Percentiles rank a stretch among this genome's conserved stretches.
phyloP scores from a whole-genome alignment of 805 yeast species.

The Wickerhamiella brachini region DNA sequence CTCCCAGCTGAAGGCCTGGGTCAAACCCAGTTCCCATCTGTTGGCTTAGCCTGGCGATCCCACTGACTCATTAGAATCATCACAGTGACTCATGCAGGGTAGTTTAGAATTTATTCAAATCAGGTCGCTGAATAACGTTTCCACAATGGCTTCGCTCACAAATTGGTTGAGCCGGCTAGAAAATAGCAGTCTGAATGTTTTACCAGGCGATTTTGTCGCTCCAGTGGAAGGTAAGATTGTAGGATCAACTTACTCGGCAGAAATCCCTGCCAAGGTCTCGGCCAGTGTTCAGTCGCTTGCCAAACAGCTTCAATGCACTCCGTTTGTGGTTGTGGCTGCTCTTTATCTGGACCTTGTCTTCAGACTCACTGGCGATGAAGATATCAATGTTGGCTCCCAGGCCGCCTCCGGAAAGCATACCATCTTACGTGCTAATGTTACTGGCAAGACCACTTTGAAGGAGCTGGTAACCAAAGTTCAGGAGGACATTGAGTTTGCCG shows the following conservation, averaged over 20 bases:
- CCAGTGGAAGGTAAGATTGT: constrained; percentile 56
- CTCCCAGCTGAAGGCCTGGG: too few relatives aligned
- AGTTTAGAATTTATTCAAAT: too few relatives aligned
- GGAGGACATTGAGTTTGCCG: constrained; percentile 24
- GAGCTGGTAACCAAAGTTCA: constrained; percentile 37
- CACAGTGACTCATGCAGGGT: not conserved
- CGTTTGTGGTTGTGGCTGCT: constrained; percentile 45
- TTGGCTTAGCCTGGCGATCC: not conserved
- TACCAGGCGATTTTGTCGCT: constrained; percentile 78
- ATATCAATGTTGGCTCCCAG: constrained; percentile 70
- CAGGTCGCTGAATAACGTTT: not conserved
- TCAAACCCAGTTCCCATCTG: not conserved
- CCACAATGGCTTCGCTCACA: not conserved
- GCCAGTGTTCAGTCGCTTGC: constrained; percentile 11
- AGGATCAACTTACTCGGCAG: constrained; percentile 39
- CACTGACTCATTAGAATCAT: not conserved
- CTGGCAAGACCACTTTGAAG: constrained; percentile 29
- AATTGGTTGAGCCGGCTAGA: constrained; percentile 11
- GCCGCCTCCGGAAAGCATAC: constrained; percentile 21
- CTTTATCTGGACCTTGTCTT: constrained; percentile 56
- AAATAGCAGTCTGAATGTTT: constrained; percentile 63
- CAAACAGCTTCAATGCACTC: constrained; percentile 16
- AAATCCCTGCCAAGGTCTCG: constrained; percentile 16
- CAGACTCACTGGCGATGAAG: constrained; percentile 88
- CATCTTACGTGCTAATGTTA: constrained; percentile 47